Conservation (phyloP, 371 early-diverging fungal species). For the Syncephalis plumigaleata region DNA sequence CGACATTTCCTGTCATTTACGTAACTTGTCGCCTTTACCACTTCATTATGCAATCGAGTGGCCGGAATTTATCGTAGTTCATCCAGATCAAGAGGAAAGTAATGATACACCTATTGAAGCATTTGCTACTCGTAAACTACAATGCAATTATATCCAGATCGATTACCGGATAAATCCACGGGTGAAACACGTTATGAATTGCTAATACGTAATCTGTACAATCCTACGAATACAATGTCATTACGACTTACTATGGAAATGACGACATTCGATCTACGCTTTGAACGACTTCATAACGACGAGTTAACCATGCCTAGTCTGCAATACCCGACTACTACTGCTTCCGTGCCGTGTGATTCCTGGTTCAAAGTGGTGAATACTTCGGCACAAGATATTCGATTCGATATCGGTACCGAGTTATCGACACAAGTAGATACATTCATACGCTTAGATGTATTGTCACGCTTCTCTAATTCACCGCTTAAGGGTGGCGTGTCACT, state of each 20-base stretch:
- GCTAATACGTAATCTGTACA: conserved; percentile 38
- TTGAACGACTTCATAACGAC: conserved; percentile 49
- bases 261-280: conserved; percentile 56
- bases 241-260: conserved; percentile 32
- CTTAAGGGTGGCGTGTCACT: conserved; percentile 50
- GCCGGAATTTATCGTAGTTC: conserved; percentile 24
- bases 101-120: conserved; percentile 6
- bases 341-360: conserved; percentile 44
- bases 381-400: conserved; percentile 54
- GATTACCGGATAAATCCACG: no score
- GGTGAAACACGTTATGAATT: conserved; percentile 17
- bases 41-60: conserved; percentile 36
- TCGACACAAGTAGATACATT: conserved; percentile 34
- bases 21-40: conserved; percentile 44
- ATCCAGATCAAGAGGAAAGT: conserved; percentile 11
- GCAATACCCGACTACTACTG: conserved; percentile 36
- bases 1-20: conserved; percentile 32
- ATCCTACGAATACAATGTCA: conserved; percentile 36
- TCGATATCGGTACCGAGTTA: conserved; percentile 52
- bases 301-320: conserved; percentile 54
- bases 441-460: conserved; percentile 52
- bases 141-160: no score
- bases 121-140: conserved; percentile 26
- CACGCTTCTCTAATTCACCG: conserved; percentile 70
- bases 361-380: conserved; percentile 72